These are phyloP conservation scores for Psilocybe tampanensis DNA, from an alignment of 768 basidiomycete species.

Conservation along the genomic window DNA sequence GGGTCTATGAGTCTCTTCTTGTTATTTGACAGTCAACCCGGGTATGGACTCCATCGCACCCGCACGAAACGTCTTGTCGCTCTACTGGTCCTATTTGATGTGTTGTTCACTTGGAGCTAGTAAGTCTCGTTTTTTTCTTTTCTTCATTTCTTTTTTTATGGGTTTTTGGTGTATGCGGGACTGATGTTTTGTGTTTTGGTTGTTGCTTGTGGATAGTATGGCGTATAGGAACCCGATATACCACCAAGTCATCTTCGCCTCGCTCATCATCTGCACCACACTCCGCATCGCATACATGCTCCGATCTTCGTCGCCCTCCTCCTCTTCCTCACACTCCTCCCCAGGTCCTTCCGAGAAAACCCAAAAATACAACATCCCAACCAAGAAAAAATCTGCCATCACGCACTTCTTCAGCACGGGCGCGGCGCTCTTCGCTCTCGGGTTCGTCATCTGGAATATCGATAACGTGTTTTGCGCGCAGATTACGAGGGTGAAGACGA, in stretches of 20 bases:
- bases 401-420: constrained; percentile 54
- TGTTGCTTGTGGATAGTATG: constrained; percentile 42
- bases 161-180: not conserved
- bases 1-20: constrained; percentile 62
- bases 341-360: too few relatives aligned
- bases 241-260: constrained; percentile 75
- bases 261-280: constrained; percentile 50
- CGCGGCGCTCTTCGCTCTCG: constrained; percentile 55
- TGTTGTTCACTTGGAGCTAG: constrained; percentile 75
- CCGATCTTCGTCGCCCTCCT: constrained; percentile 32
- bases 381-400: constrained; percentile 42
- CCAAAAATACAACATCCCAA: too few relatives aligned
- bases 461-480: constrained; percentile 75
- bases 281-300: constrained; percentile 57
- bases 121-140: constrained; percentile 38
- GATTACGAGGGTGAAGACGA: constrained; percentile 56
- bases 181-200: not conserved
- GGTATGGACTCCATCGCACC: constrained; percentile 41
- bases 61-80: constrained; percentile 44
- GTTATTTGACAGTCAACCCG: constrained; percentile 58
- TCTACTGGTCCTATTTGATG: constrained; percentile 48
- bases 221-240: constrained; percentile 76
- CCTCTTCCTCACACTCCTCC: not conserved
- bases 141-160: not conserved
- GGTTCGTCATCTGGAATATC: constrained; percentile 78